Percentiles rank a stretch among this genome's conserved stretches.
These are phyloP conservation scores for Suillus discolor DNA, from an alignment of 768 basidiomycete species.

Conservation along the genomic window DNA sequence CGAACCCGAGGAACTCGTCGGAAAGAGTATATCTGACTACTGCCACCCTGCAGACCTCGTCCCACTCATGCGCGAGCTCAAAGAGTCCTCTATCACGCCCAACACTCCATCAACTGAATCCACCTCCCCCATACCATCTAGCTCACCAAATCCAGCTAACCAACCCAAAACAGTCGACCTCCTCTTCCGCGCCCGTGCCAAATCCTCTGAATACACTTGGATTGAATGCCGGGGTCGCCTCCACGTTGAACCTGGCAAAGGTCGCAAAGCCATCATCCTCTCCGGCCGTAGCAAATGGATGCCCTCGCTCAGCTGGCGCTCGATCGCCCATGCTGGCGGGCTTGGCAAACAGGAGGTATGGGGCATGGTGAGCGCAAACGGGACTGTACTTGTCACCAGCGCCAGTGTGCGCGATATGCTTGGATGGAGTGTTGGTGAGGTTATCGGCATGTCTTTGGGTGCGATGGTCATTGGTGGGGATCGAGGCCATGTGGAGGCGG, in stretches of 20 bases:
- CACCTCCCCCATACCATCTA: constrained; percentile 6
- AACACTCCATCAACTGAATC: constrained; percentile 10
- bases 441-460: constrained; percentile 50
- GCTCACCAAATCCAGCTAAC: constrained; percentile 7
- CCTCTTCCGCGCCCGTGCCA: constrained; percentile 80
- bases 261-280: constrained; percentile 92
- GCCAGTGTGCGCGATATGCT: constrained; percentile 61
- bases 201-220: constrained; percentile 72
- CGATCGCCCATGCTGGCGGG: constrained; percentile 55
- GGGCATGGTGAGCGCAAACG: constrained; percentile 50
- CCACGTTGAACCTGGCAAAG: constrained; percentile 92
- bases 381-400: constrained; percentile 55
- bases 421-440: constrained; percentile 58
- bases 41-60: constrained; percentile 91
- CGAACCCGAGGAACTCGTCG: constrained; percentile 81
- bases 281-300: constrained; percentile 75
- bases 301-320: constrained; percentile 62
- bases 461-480: constrained; percentile 37
- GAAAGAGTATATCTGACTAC: constrained; percentile 74
- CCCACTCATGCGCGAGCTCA: constrained; percentile 89
- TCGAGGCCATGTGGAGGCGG: constrained; percentile 23
- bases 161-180: constrained; percentile 71
- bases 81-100: constrained; percentile 54
- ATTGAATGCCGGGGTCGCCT: constrained; percentile 88
- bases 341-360: constrained; percentile 48